These are phyloP conservation scores for Polyporus arcularius DNA, from an alignment of 768 basidiomycete species.

Conservation along the genomic window DNA sequence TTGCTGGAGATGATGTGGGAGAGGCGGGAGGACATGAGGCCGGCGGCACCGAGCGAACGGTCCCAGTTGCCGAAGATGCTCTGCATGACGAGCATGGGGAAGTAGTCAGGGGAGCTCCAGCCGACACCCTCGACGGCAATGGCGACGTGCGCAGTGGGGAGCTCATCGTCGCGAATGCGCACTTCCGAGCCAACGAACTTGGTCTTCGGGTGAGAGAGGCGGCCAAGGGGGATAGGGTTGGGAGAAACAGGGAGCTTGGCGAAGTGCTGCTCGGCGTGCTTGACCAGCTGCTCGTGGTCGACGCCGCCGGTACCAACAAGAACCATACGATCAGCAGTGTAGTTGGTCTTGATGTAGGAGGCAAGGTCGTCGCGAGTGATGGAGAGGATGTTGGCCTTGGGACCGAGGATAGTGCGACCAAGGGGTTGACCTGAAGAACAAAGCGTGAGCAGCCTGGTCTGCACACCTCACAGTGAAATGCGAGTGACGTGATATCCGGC, in stretches of 20 bases:
- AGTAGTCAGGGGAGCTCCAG: constrained; percentile 98
- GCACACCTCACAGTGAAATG: too few species aligned
- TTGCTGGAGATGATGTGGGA: constrained; percentile 88
- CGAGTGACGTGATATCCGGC: constrained; percentile 1
- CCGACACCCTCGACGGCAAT: constrained; percentile 97
- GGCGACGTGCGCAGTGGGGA: constrained; percentile 88
- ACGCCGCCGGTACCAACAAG: constrained; percentile 97
- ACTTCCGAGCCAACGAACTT: constrained; percentile 93
- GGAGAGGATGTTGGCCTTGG: constrained; percentile 93
- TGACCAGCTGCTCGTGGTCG: constrained; percentile 88
- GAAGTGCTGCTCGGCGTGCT: constrained; percentile 94
- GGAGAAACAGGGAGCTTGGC: constrained; percentile 83
- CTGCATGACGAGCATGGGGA: constrained; percentile 99
- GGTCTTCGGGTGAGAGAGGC: constrained; percentile 73
- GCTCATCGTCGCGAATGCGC: constrained; percentile 89
- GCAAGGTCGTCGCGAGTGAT: constrained; percentile 89
- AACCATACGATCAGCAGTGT: constrained; percentile 98
- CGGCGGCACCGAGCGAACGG: constrained; percentile 87
- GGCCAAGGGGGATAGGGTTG: constrained; percentile 87
- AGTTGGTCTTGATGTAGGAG: constrained; percentile 95
- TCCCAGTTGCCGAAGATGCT: constrained; percentile 99
- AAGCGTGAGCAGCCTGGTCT: background rate
- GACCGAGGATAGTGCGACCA: constrained; percentile 96
- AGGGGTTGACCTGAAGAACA: constrained; percentile 76
- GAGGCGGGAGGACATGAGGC: constrained; percentile 87